Percentiles rank a stretch among this genome's conserved stretches.
Conservation (phyloP, 257 asterid species). For the Jasminum sambac region DNA sequence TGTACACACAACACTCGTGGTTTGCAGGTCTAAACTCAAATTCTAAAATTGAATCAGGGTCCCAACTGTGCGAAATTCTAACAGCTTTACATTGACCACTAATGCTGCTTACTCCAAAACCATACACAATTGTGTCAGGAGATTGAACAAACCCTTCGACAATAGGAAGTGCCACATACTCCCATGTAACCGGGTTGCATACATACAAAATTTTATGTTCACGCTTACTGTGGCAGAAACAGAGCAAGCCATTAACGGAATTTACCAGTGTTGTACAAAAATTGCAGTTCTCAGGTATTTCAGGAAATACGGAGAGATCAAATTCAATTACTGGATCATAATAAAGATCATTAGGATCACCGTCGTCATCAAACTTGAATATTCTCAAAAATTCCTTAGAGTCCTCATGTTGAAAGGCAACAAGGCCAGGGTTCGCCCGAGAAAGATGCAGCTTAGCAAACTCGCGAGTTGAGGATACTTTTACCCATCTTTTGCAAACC, state of each 20-base stretch:
- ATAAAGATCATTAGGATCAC: constrained; percentile 2
- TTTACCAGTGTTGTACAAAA: constrained; percentile 10
- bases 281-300: too few species aligned
- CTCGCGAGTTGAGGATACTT: constrained; percentile 5
- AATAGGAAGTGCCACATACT: constrained; percentile 11
- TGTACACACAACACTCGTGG: constrained; percentile 21
- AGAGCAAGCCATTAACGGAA: constrained; percentile 30
- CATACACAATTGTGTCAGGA: constrained; percentile 11
- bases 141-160: background rate
- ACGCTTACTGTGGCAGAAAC: constrained; percentile 13
- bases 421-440: constrained; percentile 15
- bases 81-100: background rate
- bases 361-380: constrained; percentile 9
- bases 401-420: background rate
- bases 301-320: background rate
- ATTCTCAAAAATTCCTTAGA: background rate
- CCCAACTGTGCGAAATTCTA: background rate
- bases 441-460: constrained; percentile 18
- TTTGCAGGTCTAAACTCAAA: too few species aligned
- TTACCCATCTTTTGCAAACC: constrained; percentile 17
- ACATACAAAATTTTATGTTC: background rate
- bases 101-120: constrained; percentile 26
- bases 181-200: constrained; percentile 27
- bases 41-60: too few species aligned
- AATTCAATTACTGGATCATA: background rate